Conservation (phyloP, 2,329 filamentous ascomycete species). For the Fusarium sp. region DNA sequence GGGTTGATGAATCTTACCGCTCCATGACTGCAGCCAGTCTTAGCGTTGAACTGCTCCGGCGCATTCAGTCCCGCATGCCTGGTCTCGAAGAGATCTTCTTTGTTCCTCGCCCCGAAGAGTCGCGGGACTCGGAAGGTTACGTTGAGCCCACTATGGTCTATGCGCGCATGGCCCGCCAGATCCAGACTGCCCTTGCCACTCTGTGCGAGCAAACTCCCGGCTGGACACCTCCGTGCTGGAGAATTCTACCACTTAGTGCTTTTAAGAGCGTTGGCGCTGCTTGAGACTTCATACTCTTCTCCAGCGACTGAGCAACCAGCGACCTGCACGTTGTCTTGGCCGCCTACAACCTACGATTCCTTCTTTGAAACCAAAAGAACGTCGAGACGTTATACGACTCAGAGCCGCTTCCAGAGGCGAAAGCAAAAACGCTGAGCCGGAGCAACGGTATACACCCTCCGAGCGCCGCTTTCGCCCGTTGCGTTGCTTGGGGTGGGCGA, state of each 20-base stretch:
- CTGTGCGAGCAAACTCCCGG: slow-evolving; percentile 46
- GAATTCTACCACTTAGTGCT: slow-evolving; percentile 49
- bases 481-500: background rate
- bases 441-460: background rate
- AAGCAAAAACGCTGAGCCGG: slow-evolving; percentile 18
- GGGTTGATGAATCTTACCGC: slow-evolving; percentile 50
- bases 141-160: slow-evolving; percentile 48
- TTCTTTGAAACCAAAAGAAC: background rate
- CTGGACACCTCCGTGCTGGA: slow-evolving; percentile 53
- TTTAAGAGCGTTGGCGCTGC: slow-evolving; percentile 36
- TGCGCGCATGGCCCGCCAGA: slow-evolving; percentile 52
- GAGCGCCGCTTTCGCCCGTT: slow-evolving; percentile 10
- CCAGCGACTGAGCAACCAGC: background rate
- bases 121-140: slow-evolving; percentile 46
- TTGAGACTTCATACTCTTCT: background rate
- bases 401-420: background rate
- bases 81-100: slow-evolving; percentile 57
- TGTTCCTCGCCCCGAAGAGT: slow-evolving; percentile 55
- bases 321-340: background rate
- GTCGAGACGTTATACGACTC: background rate
- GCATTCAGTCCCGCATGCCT: slow-evolving; percentile 54
- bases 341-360: background rate
- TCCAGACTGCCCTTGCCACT: slow-evolving; percentile 51
- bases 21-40: slow-evolving; percentile 54
- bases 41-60: slow-evolving; percentile 54